phyloP scores from a whole-genome alignment of 371 early-diverging fungal genomes.

The Apophysomyces ossiformis region DNA sequence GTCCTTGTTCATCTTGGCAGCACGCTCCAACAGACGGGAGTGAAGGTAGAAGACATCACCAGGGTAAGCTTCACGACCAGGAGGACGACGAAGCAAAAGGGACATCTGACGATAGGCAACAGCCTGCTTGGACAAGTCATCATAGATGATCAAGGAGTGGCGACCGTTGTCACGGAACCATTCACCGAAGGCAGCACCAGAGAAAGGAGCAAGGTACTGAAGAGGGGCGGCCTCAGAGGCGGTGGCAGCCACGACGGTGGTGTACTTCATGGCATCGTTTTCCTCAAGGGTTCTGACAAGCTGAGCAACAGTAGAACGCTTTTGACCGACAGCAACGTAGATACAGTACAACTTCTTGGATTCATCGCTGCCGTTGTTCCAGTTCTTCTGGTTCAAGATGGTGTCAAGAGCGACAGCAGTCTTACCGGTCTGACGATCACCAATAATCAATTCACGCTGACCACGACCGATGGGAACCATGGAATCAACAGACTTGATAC shows the following conservation, averaged over 20 bases:
- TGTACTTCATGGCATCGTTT: conserved; percentile 81
- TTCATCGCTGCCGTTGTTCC: conserved; percentile 77
- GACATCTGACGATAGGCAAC: conserved; percentile 98
- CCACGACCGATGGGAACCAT: no score
- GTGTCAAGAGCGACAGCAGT: no score
- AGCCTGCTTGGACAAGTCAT: conserved; percentile 98
- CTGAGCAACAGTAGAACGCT: conserved; percentile 97
- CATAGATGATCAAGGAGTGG: conserved; percentile 94
- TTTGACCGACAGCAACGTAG: conserved; percentile 97
- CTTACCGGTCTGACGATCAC: no score
- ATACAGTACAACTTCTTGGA: conserved; percentile 84
- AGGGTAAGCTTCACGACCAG: no score
- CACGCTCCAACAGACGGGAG: no score
- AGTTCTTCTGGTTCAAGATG: no score
- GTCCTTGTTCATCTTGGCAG: no score
- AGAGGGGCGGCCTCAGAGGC: conserved; percentile 96
- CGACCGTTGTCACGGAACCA: conserved; percentile 97
- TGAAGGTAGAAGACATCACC: no score
- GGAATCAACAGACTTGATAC: no score
- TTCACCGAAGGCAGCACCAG: conserved; percentile 93
- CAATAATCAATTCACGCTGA: no score
- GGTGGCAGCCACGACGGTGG: conserved; percentile 94
- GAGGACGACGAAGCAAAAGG: conserved; percentile 93
- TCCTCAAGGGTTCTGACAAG: conserved; percentile 95
- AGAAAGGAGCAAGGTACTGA: conserved; percentile 96